Evolutionary conservation across 2,329 filamentous ascomycete species (phyloP).

Genomic region (Aspergillus fructus): DNA sequence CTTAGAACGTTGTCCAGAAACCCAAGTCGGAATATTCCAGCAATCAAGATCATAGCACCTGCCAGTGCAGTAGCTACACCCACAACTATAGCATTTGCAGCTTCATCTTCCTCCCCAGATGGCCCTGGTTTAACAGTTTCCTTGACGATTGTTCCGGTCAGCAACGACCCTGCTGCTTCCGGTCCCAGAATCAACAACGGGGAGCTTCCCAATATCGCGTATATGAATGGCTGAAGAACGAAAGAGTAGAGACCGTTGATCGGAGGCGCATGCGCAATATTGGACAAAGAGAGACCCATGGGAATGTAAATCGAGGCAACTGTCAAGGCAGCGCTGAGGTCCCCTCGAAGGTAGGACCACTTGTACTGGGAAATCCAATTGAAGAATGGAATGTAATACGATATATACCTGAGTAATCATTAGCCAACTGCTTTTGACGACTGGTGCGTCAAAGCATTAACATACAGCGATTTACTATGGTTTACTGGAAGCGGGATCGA

Average conservation of each 20-base stretch:
- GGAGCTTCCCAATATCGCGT: slow-evolving; percentile 86
- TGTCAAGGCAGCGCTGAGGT: slow-evolving; percentile 85
- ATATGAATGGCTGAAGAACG: slow-evolving; percentile 86
- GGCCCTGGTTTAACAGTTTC: slow-evolving; percentile 69
- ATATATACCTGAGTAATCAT: slow-evolving; percentile 65
- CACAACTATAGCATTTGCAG: slow-evolving; percentile 76
- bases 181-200: slow-evolving; percentile 93
- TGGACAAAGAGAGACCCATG: slow-evolving; percentile 90
- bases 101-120: slow-evolving; percentile 64
- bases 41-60: slow-evolving; percentile 82
- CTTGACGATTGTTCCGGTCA: slow-evolving; percentile 84
- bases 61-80: slow-evolving; percentile 86
- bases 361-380: slow-evolving; percentile 90
- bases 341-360: slow-evolving; percentile 77
- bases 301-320: slow-evolving; percentile 98
- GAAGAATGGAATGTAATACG: slow-evolving; percentile 89
- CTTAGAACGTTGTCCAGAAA: slow-evolving; percentile 95
- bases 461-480: slow-evolving; percentile 72
- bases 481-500: slow-evolving; percentile 72
- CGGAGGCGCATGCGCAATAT: slow-evolving; percentile 86
- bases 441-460: slow-evolving; percentile 5
- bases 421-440: slow-evolving; percentile 2
- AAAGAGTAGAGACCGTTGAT: slow-evolving; percentile 95
- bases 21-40: slow-evolving; percentile 79
- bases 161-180: slow-evolving; percentile 86